Evolutionary conservation across 768 basidiomycete species (phyloP), one percentile per base, ranked within the genome.

Genomic region (Psilocybe tampanensis): DNA sequence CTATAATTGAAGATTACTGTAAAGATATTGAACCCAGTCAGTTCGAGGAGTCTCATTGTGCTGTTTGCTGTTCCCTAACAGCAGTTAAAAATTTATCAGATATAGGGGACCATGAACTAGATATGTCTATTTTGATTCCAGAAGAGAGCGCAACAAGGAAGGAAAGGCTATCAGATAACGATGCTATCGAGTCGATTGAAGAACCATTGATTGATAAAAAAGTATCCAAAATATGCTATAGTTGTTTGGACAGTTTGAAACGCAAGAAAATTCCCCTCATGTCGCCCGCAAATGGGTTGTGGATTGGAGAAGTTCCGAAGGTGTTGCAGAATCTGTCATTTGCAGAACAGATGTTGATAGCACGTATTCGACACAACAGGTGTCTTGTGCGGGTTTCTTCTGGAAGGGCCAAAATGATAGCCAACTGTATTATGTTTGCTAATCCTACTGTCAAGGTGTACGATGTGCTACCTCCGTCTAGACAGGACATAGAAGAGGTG

Each of bases 301-400:
- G 75, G 75, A 8, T 79, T 1, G 76, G 77, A 0, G 52, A 68
- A 2, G 64, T 76, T 1, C 76, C 72, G 2, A 12, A 29, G 3
- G 65, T 60, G 8, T 47, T 78, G 1, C 21, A 62, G 29, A 45
- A 56, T 4, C 54, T 77, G 2, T 68, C 42, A 2, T 74, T 66
- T 44, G 60, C 63, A 0, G 76, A 79, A 54, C 66, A 71, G 29
- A 39, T 61, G 13, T 23, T 66, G 26, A 56, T 66, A 8, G 50
- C 62, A 1, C 48, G 49, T 2, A 26, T 54, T 70, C 26, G 70
- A 2, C 68, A 69, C 17, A 74, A 72, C 55, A 5, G 52, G 0
- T 76, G 68, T 55, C 50, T 74, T 6, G 68, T 74, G 0, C 51
- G 61, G 1, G 73, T 76, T 0, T 42, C 60, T 2, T 68, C 64